phyloP scores from a whole-genome alignment of 768 basidiomycete genomes.

The Rhodosporidiobolus sp. region DNA sequence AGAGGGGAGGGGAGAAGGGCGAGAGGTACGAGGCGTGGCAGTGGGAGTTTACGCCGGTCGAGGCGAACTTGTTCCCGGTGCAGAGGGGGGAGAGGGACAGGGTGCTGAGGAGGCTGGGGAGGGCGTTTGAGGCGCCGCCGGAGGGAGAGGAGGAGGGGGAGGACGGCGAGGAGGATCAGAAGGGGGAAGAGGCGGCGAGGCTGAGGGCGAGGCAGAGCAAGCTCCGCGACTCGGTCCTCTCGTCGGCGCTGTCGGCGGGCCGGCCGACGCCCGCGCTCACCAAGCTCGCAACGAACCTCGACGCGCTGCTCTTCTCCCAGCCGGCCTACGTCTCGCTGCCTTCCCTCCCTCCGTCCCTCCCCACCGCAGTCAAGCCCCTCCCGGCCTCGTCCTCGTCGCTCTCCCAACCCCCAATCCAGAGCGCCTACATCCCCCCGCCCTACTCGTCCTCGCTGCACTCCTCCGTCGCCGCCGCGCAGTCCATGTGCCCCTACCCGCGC shows the following conservation, averaged over 20 bases:
- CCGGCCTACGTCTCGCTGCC: constrained; percentile 18
- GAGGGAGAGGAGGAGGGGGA: constrained; percentile 45
- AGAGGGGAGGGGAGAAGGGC: background rate
- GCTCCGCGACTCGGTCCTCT: background rate
- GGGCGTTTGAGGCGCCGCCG: background rate
- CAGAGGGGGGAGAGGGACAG: background rate
- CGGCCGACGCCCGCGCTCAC: background rate
- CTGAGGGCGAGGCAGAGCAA: constrained; percentile 38
- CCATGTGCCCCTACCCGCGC: constrained; percentile 43
- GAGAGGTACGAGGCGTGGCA: constrained; percentile 43
- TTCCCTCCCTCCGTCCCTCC: constrained; percentile 8
- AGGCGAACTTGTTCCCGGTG: constrained; percentile 18
- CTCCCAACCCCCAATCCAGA: constrained; percentile 31
- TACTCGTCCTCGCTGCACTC: constrained; percentile 33
- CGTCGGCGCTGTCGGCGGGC: background rate
- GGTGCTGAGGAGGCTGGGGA: constrained; percentile 6
- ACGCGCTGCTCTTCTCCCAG: constrained; percentile 29
- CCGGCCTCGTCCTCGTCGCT: constrained; percentile 27
- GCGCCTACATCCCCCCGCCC: constrained; percentile 38
- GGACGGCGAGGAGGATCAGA: constrained; percentile 47
- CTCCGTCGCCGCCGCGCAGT: constrained; percentile 34
- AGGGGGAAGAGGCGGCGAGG: constrained; percentile 38
- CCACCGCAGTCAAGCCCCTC: constrained; percentile 41
- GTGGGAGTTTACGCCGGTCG: constrained; percentile 43
- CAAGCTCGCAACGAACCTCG: background rate